phyloP scores from a whole-genome alignment of 306 rosid genomes.

The Pachyrhizus erosus region DNA sequence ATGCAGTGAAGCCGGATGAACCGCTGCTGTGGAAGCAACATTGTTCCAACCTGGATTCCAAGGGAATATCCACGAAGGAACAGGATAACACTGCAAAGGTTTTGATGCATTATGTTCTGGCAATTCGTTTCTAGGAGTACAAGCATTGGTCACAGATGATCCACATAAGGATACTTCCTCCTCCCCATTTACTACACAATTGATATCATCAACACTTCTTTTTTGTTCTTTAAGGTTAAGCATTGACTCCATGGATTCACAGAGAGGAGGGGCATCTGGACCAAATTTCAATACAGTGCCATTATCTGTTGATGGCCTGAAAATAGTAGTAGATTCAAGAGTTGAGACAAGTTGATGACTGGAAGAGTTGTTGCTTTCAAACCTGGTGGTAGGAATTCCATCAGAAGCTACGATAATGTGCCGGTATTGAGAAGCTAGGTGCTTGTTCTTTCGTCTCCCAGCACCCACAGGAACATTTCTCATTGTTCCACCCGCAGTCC shows the following conservation, averaged over 20 bases:
- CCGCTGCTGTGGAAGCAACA: slow-evolving; percentile 39
- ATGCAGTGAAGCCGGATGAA: slow-evolving; percentile 35
- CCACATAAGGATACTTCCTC: slow-evolving; percentile 57
- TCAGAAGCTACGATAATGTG: slow-evolving; percentile 58
- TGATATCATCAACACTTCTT: slow-evolving; percentile 34
- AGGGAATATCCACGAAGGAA: slow-evolving; percentile 61
- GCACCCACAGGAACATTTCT: slow-evolving; percentile 83
- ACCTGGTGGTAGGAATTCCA: slow-evolving; percentile 42
- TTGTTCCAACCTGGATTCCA: slow-evolving; percentile 53
- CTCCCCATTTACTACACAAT: slow-evolving; percentile 44
- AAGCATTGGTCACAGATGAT: slow-evolving; percentile 51
- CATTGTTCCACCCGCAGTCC: slow-evolving; percentile 87
- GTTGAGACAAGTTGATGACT: slow-evolving; percentile 47
- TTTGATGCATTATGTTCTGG: slow-evolving; percentile 36
- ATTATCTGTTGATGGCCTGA: slow-evolving; percentile 43
- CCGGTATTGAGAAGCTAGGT: slow-evolving; percentile 60
- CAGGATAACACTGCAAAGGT: slow-evolving; percentile 48
- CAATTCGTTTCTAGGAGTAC: slow-evolving; percentile 48
- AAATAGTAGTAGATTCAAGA: slow-evolving; percentile 42
- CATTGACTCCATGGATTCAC: slow-evolving; percentile 55
- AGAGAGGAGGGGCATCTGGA: slow-evolving; percentile 55
- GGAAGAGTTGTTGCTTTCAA: slow-evolving; percentile 47
- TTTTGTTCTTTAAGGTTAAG: slow-evolving; percentile 51
- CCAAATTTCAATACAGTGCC: slow-evolving; percentile 62
- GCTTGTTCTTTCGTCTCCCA: slow-evolving; percentile 77